Base-by-base conservation (phyloP, 192 early-diverging fungal species). In the Lunasporangiospora selenospora region DNA sequence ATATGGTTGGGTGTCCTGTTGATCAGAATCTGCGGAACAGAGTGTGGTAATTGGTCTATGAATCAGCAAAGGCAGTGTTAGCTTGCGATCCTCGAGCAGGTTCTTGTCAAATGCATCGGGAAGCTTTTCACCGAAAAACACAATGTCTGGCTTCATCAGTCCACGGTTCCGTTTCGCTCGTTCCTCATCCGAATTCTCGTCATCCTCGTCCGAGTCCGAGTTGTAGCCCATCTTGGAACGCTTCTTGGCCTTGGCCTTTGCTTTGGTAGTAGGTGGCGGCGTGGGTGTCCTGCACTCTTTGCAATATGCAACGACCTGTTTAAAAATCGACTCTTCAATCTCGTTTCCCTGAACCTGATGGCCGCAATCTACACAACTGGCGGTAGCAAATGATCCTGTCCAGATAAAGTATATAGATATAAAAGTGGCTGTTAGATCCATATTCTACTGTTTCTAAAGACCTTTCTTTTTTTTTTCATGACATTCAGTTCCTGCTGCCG, bases 91-190 rank as follows among this genome's bases (percentile, higher is more conserved):
- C 24, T 69, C 65, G 1, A 83, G 77, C 49, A 97, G 80, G 1
- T 77, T 73, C 10, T 85, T 67, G 62, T 97, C 89, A 65, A 98
- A 97, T 32, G 85, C 85, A n/a, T 81, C 81, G 0, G 96, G 91
- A 8, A 98, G 80, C 62, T 93, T 90, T 59, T 99, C 98, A 37
- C 96, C 95, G 82, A 99, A 99, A 67, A 99, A 99, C 18, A 93
- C 90, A 59, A 99, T 99, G 51, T 95, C 95, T 0, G 97, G 97
- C 60, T 99, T 98, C 86, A 98, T 93, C 36, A 93, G 83, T n/a
- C n/a, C n/a, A n/a, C n/a, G n/a, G n/a, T n/a, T n/a, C n/a, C n/a
- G n/a, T n/a, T n/a, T n/a, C 0, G 85, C 82, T 21, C 52, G 46
- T 43, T 65, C 66, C 9, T 42, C 27, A 15, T 51, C 57, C 2